These are phyloP conservation scores for Mucor indicus DNA, from an alignment of 371 early-diverging fungal species.

Conservation along the genomic window DNA sequence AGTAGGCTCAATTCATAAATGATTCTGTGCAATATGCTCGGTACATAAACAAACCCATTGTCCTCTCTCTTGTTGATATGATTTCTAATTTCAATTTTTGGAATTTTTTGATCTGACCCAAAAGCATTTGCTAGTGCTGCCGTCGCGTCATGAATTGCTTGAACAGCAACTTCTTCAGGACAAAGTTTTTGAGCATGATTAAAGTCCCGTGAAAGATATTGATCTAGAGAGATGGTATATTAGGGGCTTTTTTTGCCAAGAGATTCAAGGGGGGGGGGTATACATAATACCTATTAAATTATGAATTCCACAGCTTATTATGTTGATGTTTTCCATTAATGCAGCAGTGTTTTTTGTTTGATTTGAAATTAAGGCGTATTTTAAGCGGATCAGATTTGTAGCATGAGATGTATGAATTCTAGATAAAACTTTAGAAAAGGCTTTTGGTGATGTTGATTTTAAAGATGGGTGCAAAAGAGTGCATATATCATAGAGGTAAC, in stretches of 20 bases:
- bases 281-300: constrained; percentile 47
- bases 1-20: constrained; percentile 64
- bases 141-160: constrained; percentile 62
- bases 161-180: constrained; percentile 59
- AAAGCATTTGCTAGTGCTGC: constrained; percentile 45
- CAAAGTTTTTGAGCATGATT: constrained; percentile 59
- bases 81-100: constrained; percentile 22
- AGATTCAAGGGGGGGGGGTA: neutral
- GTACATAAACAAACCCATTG: constrained; percentile 58
- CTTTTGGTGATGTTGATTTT: constrained; percentile 28
- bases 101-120: constrained; percentile 8
- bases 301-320: constrained; percentile 60
- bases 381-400: constrained; percentile 32
- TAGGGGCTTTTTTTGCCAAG: too few species aligned
- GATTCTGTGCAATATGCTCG: constrained; percentile 63
- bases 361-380: constrained; percentile 32
- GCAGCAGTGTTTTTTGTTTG: constrained; percentile 14
- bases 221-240: constrained; percentile 26
- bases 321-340: constrained; percentile 44
- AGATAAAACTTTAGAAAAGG: constrained; percentile 42
- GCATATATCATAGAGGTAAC: constrained; percentile 41
- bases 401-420: constrained; percentile 36
- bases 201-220: constrained; percentile 62
- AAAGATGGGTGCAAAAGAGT: constrained; percentile 40
- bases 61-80: constrained; percentile 1